Base-by-base conservation (phyloP, 1,284 basidiomycete genomes). In the Sutorius eximius region DNA sequence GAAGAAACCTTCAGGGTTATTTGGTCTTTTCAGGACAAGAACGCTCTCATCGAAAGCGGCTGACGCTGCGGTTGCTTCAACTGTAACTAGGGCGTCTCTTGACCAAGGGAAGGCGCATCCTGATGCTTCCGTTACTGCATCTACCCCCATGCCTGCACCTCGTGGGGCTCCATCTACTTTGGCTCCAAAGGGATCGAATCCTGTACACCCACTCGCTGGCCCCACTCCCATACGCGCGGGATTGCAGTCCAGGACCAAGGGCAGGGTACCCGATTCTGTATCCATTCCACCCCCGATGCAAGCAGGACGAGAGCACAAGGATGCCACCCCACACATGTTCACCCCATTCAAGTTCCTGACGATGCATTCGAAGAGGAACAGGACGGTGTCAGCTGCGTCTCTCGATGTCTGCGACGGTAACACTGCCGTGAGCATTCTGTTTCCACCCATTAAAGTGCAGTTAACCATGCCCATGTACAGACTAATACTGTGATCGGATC, bases 341-440 rank as follows among this genome's bases (percentile, higher is more conserved):
- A 78, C 77, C 30, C 80, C 85, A 2, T 85, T 87, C 69, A 80
- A 83, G 50, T 77, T 86, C 60, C 59, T 87, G 58, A 45, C 53
- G 20, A 69, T 69, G 64, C 73, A 73, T 40, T 76, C 80, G 24
- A 85, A 79, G 63, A 77, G 81, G 60, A 77, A 85, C 65, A 81
- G 83, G 37, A 83, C 85, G 5, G 75, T 90, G 45, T 91, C 89
- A n/a, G 77, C 80, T 42, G 83, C 83, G 33, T 91, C 89, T 40
- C 73, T 86, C 33, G 88, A 91, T 65, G 89, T 87, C 13, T 80
- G 82, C 58, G 83, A 89, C 62, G 88, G 89, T 30, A 88, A 70
- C 33, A 70, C 86, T 58, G 83, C 84, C 53, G 89, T 90, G 69
- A 71, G 86, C 73, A 36, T 58, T 18, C 46, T 27, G 22, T 52